Base-by-base conservation (phyloP, 768 basidiomycete species). In the Serendipita sp. region DNA sequence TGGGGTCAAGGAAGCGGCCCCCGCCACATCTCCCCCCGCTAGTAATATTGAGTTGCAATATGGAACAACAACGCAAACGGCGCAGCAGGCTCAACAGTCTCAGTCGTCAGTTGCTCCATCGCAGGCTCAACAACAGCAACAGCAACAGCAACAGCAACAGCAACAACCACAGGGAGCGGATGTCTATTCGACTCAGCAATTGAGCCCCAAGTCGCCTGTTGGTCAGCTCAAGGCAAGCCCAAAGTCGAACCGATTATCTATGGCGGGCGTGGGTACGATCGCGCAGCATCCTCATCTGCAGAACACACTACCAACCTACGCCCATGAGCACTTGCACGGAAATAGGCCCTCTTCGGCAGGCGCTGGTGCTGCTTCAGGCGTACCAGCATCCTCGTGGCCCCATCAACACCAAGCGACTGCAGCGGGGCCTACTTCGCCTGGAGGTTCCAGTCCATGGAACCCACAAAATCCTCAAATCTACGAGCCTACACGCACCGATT, bases 1-100 rank as follows among this genome's bases (percentile, higher is more conserved):
- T 4, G 89, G 88, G 2, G 78, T 91, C 48, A 85, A 81, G 69
- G 83, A 82, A 35, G 38, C 53, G 13, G 64, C 45, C 11, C 28
- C 48, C 13, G 54, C 65, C 18, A 34, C 53, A 63, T 73, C 68
- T 3, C 69, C 72, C 28, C 68, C 70, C 1, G 51, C 71, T 51
- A 44, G 71, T 65, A 64, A 46, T 35, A 8, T 2, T n/a, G 18
- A 51, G 8, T 32, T 8, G 1, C 48, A 51, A 1, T 32, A 51
- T 18, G 30, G 48, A 18, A n/a, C n/a, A 1, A 10, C 18, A 1
- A 60, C 56, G 16, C 11, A 10, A 30, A 15, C 53, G 24, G 10
- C 24, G 11, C 11, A 54, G 11, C 53, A 54, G 53, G 10, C 28
- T 10, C n/a, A 32, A 18, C 56, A 60, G 32, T 10, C 56, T 10